Percentiles rank a stretch among this genome's conserved stretches.
Evolutionary conservation across 176 grass and related monocot genomes (phyloP).

Genomic region (Raddia guianensis): DNA sequence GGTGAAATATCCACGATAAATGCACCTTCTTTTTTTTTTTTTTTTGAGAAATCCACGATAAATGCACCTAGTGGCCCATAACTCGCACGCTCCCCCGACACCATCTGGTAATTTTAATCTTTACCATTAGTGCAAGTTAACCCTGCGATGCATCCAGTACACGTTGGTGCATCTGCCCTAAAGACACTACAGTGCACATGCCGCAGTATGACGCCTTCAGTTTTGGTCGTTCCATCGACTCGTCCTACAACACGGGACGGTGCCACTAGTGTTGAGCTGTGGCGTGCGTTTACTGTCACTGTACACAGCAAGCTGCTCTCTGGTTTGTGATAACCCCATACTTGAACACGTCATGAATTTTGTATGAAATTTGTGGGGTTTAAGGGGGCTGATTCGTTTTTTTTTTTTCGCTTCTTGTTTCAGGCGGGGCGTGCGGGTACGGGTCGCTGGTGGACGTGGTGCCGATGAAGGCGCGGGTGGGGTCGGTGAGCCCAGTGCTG

Average conservation of each 20-base stretch:
- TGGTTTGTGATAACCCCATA: neutral
- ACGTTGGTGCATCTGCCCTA: slow-evolving; percentile 25
- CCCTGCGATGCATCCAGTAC: neutral
- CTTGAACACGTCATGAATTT: neutral
- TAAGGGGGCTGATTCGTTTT: neutral
- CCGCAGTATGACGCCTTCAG: neutral
- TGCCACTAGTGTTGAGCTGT: neutral
- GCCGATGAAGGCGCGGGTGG: slow-evolving; percentile 84
- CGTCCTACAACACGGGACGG: slow-evolving; percentile 37
- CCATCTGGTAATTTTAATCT: slow-evolving; percentile 13
- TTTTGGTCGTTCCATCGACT: slow-evolving; percentile 12
- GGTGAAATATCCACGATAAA: slow-evolving; percentile 23
- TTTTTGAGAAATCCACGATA: slow-evolving; percentile 12
- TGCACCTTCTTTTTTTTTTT: no score
- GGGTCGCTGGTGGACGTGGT: slow-evolving; percentile 93
- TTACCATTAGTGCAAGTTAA: slow-evolving; percentile 8
- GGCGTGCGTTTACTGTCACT: neutral
- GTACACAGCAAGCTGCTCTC: slow-evolving; percentile 21
- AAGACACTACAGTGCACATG: neutral
- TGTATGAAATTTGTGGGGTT: no score
- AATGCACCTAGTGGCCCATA: neutral
- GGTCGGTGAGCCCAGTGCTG: slow-evolving; percentile 91
- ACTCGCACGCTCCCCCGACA: slow-evolving; percentile 34
- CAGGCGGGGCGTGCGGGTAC: slow-evolving; percentile 96
- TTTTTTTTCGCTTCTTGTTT: neutral